Evolutionary conservation across 192 early-diverging fungal genomes (phyloP).

Genomic region (Piromyces sp.): DNA sequence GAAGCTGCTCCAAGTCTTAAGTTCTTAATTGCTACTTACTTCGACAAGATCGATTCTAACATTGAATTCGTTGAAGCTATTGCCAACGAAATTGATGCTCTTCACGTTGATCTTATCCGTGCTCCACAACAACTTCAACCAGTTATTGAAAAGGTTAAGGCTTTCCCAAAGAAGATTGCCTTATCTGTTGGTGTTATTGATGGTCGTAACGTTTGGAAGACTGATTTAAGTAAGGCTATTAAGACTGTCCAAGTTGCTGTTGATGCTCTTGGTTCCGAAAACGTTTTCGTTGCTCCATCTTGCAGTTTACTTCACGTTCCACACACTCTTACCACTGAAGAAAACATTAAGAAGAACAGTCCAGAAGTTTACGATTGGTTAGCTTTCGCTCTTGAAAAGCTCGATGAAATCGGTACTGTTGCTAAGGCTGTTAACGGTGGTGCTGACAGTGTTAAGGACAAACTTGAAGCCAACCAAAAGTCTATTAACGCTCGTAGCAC

Average conservation of each 20-base stretch:
- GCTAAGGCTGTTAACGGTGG: slow-evolving; percentile 24
- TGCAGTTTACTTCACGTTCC: slow-evolving; percentile 88
- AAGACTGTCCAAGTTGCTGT: slow-evolving; percentile 46
- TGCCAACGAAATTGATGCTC: slow-evolving; percentile 46
- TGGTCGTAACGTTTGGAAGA: slow-evolving; percentile 97
- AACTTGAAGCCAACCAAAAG: slow-evolving; percentile 47
- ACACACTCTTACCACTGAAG: slow-evolving; percentile 62
- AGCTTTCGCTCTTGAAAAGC: not conserved
- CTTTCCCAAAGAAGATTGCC: slow-evolving; percentile 20
- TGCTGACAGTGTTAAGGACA: slow-evolving; percentile 38
- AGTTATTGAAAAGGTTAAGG: slow-evolving; percentile 35
- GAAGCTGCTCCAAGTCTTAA: slow-evolving; percentile 32
- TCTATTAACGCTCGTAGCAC: slow-evolving; percentile 47
- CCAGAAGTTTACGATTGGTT: slow-evolving; percentile 78
- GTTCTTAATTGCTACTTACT: slow-evolving; percentile 82
- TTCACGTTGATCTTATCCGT: slow-evolving; percentile 85
- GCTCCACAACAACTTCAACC: slow-evolving; percentile 58
- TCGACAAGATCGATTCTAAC: slow-evolving; percentile 67
- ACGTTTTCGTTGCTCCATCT: slow-evolving; percentile 71
- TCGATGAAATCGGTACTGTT: not conserved
- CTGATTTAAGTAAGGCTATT: slow-evolving; percentile 60
- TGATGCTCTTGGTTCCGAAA: slow-evolving; percentile 41
- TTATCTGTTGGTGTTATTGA: slow-evolving; percentile 91
- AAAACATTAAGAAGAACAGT: slow-evolving; percentile 49
- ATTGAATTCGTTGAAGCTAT: slow-evolving; percentile 24